Evolutionary conservation across 306 rosid species (phyloP).

Genomic region (Adenanthera pavonina): DNA sequence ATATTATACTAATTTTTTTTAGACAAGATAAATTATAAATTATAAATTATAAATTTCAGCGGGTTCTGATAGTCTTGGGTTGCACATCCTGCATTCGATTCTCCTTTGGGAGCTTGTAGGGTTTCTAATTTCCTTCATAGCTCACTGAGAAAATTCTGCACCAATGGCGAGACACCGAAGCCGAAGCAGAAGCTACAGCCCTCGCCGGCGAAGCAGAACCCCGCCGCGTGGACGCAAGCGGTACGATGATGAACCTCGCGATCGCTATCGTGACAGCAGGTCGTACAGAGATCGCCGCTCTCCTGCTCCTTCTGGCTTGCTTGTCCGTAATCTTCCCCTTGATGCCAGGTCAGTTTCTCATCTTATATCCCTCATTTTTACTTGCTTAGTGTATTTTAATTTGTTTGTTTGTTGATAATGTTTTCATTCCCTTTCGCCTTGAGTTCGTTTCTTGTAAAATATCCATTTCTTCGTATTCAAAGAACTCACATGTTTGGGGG

Average conservation of each 20-base stretch:
- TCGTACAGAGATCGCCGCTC: slow-evolving; percentile 86
- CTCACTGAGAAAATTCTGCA: neutral
- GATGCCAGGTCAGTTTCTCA: slow-evolving; percentile 68
- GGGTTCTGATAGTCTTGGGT: too few species aligned
- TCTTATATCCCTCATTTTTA: neutral
- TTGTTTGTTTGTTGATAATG: neutral
- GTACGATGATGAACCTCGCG: slow-evolving; percentile 70
- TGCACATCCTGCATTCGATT: neutral
- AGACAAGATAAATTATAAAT: too few species aligned
- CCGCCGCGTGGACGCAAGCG: slow-evolving; percentile 89
- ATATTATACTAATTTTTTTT: too few species aligned
- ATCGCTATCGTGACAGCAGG: slow-evolving; percentile 65
- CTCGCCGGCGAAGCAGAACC: slow-evolving; percentile 84
- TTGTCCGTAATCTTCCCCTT: slow-evolving; percentile 95
- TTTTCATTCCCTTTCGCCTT: neutral
- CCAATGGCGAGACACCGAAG: slow-evolving; percentile 80
- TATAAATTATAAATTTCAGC: too few species aligned
- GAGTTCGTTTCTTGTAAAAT: neutral
- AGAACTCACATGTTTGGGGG: neutral
- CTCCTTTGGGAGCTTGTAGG: neutral
- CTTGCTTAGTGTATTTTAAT: neutral
- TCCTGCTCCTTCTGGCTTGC: slow-evolving; percentile 91
- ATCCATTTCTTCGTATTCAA: neutral
- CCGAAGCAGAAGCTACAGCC: slow-evolving; percentile 93
- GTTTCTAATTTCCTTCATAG: neutral